Evolutionary conservation across 495 filamentous ascomycete species (phyloP).

Genomic region (Cladorrhinum samala): DNA sequence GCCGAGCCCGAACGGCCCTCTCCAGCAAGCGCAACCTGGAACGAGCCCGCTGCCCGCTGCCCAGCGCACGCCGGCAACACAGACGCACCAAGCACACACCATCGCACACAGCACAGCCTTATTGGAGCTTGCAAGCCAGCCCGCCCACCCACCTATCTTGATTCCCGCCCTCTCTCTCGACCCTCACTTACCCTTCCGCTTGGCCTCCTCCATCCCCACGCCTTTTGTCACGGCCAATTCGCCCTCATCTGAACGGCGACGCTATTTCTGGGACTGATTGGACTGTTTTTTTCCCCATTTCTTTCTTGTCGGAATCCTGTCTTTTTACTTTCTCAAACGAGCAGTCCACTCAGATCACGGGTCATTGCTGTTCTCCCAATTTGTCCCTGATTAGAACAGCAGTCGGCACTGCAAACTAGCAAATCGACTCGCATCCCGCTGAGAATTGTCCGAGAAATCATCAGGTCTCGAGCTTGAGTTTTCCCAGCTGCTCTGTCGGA

Average conservation of each 20-base stretch:
- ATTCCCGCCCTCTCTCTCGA: constrained; percentile 18
- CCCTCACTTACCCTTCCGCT: neutral
- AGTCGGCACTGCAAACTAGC: no score
- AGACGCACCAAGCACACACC: no score
- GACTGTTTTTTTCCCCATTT: neutral
- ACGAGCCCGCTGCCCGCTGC: no score
- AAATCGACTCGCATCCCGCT: no score
- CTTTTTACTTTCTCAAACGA: neutral
- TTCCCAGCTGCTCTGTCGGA: no score
- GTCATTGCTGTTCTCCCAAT: no score
- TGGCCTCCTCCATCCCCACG: neutral
- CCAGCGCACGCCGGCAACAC: no score
- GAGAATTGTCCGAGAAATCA: no score
- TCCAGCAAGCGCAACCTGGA: no score
- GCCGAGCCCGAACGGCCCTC: constrained; percentile 19
- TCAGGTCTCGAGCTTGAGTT: no score
- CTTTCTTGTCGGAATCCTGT: neutral
- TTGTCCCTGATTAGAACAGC: no score
- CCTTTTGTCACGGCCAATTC: neutral
- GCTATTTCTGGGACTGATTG: neutral
- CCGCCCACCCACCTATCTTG: neutral
- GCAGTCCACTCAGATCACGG: no score
- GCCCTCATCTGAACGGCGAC: neutral
- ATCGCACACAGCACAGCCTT: constrained; percentile 30
- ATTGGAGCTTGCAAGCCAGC: constrained; percentile 1